Conservation (phyloP, 805 yeast genomes). For the Metschnikowia baotianmanensis region DNA sequence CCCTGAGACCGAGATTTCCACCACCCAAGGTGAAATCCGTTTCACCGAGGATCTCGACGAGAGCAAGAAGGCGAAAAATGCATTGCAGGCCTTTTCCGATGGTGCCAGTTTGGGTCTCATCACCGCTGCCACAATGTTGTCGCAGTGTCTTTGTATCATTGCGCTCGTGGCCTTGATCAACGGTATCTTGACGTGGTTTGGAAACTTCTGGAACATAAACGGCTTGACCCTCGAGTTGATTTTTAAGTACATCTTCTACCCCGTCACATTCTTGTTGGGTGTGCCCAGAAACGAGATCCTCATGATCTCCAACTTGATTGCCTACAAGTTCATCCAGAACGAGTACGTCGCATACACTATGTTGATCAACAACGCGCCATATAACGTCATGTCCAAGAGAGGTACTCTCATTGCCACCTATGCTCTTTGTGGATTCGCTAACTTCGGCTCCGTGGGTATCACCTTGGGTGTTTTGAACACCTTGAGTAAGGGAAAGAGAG, state of each 20-base stretch:
- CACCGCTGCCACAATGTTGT: conserved; percentile 55
- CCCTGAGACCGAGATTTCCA: conserved; percentile 57
- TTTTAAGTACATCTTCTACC: conserved; percentile 56
- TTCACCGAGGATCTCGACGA: conserved; percentile 43
- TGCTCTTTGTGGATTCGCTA: conserved; percentile 62
- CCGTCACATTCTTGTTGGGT: conserved; percentile 59
- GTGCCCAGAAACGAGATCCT: conserved; percentile 43
- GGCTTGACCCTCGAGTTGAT: conserved; percentile 53
- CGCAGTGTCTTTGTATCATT: conserved; percentile 61
- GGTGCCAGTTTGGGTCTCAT: conserved; percentile 59
- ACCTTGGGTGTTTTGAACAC: conserved; percentile 59
- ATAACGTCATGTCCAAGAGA: conserved; percentile 47
- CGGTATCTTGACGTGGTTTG: conserved; percentile 58
- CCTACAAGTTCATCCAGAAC: conserved; percentile 58
- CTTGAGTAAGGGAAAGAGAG: conserved; percentile 48
- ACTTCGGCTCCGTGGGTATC: conserved; percentile 60
- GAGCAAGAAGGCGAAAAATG: conserved; percentile 42
- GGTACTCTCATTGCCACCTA: conserved; percentile 57
- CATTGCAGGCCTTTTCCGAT: conserved; percentile 54
- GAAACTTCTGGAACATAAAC: conserved; percentile 58
- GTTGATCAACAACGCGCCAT: conserved; percentile 41
- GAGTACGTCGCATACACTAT: conserved; percentile 56
- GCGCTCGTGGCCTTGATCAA: conserved; percentile 55
- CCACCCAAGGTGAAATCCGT: conserved; percentile 48
- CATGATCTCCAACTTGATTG: conserved; percentile 50